Evolutionary conservation across 2,329 filamentous ascomycete genomes (phyloP).

Genomic region (Macrophomina phaseolina): DNA sequence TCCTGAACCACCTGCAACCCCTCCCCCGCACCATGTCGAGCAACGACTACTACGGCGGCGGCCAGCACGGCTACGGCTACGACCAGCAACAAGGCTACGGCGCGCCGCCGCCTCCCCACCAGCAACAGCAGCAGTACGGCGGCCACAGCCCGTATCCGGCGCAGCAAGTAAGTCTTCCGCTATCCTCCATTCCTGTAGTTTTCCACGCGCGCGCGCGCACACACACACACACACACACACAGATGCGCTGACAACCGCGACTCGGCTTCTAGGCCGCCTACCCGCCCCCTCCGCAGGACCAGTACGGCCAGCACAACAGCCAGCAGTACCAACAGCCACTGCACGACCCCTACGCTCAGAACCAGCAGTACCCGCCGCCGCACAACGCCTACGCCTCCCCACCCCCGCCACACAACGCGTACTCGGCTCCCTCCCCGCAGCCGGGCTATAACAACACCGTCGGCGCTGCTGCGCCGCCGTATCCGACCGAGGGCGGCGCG

Average conservation of each 20-base stretch:
- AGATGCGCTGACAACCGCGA: too few species aligned
- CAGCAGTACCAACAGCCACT: conserved; percentile 3
- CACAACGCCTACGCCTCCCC: conserved; percentile 22
- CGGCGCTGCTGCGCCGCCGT: conserved; percentile 5
- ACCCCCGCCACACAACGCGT: background rate
- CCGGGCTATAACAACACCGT: conserved; percentile 25
- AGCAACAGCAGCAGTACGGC: conserved; percentile 28
- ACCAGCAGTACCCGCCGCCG: conserved; percentile 28
- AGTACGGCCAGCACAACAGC: conserved; percentile 35
- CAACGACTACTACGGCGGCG: conserved; percentile 44
- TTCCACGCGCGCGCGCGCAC: too few species aligned
- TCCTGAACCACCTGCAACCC: background rate
- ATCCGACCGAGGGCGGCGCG: conserved; percentile 11
- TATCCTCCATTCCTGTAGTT: conserved; percentile 28
- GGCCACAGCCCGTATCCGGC: conserved; percentile 37
- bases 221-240: too few species aligned
- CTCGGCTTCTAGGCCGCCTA: conserved; percentile 33
- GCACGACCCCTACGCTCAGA: conserved; percentile 38
- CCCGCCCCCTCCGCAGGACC: conserved; percentile 36
- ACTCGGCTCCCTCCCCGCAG: background rate
- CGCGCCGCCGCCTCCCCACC: conserved; percentile 22
- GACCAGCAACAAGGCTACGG: conserved; percentile 31
- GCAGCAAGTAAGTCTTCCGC: conserved; percentile 31
- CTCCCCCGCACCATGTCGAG: conserved; percentile 33
- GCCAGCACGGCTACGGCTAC: conserved; percentile 32